These are phyloP conservation scores for Xylaria sp. DNA, from an alignment of 2,329 filamentous ascomycete species.

Conservation along the genomic window DNA sequence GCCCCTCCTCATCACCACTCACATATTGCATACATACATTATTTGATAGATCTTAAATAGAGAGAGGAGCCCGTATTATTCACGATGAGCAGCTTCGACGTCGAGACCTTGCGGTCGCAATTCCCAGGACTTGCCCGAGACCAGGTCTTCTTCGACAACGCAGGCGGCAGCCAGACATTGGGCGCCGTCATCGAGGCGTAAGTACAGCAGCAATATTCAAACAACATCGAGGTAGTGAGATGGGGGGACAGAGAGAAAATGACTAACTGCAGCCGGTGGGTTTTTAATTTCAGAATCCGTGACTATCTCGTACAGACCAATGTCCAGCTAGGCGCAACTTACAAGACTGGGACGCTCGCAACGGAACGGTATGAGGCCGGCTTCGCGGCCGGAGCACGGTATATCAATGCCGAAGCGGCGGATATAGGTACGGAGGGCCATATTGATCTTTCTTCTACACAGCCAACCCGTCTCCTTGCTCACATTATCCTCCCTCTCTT, in stretches of 20 bases:
- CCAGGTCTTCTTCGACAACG: slow-evolving; percentile 82
- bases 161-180: slow-evolving; percentile 78
- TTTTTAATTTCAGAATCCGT: slow-evolving; percentile 60
- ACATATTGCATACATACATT: slow-evolving; percentile 2
- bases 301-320: slow-evolving; percentile 75
- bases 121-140: slow-evolving; percentile 76
- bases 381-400: slow-evolving; percentile 73
- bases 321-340: slow-evolving; percentile 80
- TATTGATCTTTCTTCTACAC: too few species aligned
- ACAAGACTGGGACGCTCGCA: slow-evolving; percentile 68
- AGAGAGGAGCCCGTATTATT: background rate
- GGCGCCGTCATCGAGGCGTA: slow-evolving; percentile 74
- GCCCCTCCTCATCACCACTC: slow-evolving; percentile 9
- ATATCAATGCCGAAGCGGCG: slow-evolving; percentile 73
- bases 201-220: slow-evolving; percentile 45
- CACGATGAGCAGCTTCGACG: slow-evolving; percentile 59
- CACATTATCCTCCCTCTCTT: background rate
- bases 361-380: slow-evolving; percentile 70
- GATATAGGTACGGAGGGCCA: slow-evolving; percentile 66
- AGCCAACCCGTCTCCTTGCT: background rate
- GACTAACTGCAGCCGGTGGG: background rate
- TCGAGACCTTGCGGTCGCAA: slow-evolving; percentile 64
- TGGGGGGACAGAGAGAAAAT: too few species aligned
- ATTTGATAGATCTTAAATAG: background rate
- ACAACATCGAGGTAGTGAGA: too few species aligned